Evolutionary conservation across 257 asterid species (phyloP), one percentile per base, ranked within the genome.

Genomic region (Plantago major): DNA sequence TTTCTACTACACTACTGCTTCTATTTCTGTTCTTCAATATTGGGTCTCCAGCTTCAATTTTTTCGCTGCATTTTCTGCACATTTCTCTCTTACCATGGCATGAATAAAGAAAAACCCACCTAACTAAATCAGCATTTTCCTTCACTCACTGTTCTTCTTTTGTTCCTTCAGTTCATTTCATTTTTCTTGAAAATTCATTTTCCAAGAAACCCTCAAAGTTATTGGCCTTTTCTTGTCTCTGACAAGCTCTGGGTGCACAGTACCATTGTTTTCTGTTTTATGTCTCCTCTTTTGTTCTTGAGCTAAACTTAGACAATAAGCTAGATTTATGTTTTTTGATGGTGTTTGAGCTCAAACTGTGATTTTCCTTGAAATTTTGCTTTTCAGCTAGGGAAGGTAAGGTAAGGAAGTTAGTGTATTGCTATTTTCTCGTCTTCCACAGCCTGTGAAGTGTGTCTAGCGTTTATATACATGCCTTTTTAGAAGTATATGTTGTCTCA

Each of bases 211-310:
- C 42, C 54, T 64, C 60, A 62, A 58, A 55, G 13, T 67, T 75
- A 67, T 62, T 63, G 53, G 46, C 72, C 57, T 37, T 51, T 61
- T 64, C 73, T 67, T 68, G 66, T 74, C 65, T 62, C 80, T 73
- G 80, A 69, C 75, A 70, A 64, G 60, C 66, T 75, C 76, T 47
- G 40, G 62, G 78, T 68, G 78, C 3, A 54, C 17, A 67, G 76
- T 62, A 42, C 58, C 47, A 38, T 18, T 58, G 63, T 60, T 66
- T 48, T 69, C 42, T 55, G 64, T 57, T 67, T 65, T 57, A 33
- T 67, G 71, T 74, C 65, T 61, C 53, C 42, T 51, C 7, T 60
- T 30, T 48, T 45, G 40, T 46, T 55, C 61, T 42, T 60, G 60
- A 64, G 69, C 55, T 15, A 14, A 14, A 22, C 37, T 7, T 38